A percentile compares a stretch with the other conserved stretches of the same genome.
Evolutionary conservation across 495 filamentous ascomycete genomes (phyloP).

Genomic region (Parathielavia hyrcaniae): DNA sequence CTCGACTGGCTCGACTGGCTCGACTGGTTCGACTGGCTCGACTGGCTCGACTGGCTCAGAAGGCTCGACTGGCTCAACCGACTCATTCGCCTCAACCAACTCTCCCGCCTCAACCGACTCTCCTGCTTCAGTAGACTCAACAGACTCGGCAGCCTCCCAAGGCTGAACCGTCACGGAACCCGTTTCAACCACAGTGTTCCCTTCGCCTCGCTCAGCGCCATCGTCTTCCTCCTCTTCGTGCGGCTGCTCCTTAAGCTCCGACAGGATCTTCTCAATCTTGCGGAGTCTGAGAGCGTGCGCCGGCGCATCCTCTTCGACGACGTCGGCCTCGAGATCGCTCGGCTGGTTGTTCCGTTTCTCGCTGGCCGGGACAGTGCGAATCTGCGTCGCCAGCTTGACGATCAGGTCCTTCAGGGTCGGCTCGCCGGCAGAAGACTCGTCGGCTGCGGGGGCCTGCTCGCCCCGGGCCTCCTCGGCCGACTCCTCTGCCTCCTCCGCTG

Average conservation of each 20-base stretch:
- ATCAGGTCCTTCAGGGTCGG: slow-evolving; percentile 30
- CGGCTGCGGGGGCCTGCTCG: slow-evolving; percentile 12
- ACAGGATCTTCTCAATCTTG: slow-evolving; percentile 38
- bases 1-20: neutral
- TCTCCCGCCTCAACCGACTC: neutral
- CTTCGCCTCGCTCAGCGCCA: neutral
- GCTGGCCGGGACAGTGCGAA: slow-evolving; percentile 4
- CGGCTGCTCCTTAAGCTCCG: slow-evolving; percentile 32
- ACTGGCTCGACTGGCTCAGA: no score
- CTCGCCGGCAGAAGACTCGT: slow-evolving; percentile 7
- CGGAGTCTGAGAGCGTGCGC: slow-evolving; percentile 31
- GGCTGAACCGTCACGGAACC: slow-evolving; percentile 1
- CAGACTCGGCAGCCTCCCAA: no score
- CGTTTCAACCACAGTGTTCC: neutral
- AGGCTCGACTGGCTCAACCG: no score
- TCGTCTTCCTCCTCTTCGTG: slow-evolving; percentile 1
- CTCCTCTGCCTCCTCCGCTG: neutral
- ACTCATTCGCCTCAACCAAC: neutral
- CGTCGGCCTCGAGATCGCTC: slow-evolving; percentile 3
- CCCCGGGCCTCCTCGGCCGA: slow-evolving; percentile 17
- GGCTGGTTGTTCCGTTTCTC: neutral
- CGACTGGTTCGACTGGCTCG: neutral
- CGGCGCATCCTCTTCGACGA: slow-evolving; percentile 10
- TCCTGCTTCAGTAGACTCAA: no score
- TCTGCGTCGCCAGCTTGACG: slow-evolving; percentile 21